A percentile compares a stretch with the other conserved stretches of the same genome.
Conservation (phyloP, 2,329 filamentous ascomycete genomes). For the Herpotrichia juniperi region DNA sequence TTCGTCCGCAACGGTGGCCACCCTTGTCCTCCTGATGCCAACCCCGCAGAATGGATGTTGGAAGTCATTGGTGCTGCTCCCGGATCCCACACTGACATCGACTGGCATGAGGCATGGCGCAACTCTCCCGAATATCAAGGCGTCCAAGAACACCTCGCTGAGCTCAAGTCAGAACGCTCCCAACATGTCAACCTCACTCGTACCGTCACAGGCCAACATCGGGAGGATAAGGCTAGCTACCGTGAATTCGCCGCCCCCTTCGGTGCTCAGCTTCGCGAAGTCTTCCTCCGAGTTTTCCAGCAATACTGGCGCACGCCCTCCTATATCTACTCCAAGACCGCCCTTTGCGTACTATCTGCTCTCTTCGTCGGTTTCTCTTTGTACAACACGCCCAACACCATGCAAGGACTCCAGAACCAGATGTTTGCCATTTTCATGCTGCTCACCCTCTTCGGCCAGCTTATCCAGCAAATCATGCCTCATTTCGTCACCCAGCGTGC, state of each 20-base stretch:
- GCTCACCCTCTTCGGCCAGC: conserved; percentile 77
- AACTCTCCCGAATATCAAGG: conserved; percentile 53
- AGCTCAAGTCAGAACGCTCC: conserved; percentile 49
- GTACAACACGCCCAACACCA: conserved; percentile 71
- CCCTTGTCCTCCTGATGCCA: conserved; percentile 70
- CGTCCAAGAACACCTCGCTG: conserved; percentile 53
- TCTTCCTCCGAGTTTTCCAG: conserved; percentile 78
- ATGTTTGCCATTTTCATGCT: conserved; percentile 88
- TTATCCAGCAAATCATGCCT: conserved; percentile 83
- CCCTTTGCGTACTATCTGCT: conserved; percentile 68
- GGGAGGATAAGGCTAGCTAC: conserved; percentile 62
- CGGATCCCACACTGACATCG: conserved; percentile 55
- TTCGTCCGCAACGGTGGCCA: conserved; percentile 75
- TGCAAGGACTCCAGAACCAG: conserved; percentile 83
- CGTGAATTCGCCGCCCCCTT: conserved; percentile 85
- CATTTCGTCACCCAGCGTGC: conserved; percentile 83
- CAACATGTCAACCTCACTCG: conserved; percentile 39
- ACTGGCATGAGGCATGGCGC: conserved; percentile 59
- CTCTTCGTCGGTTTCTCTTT: conserved; percentile 87
- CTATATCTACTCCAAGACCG: conserved; percentile 85
- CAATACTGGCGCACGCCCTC: conserved; percentile 91
- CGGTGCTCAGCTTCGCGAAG: conserved; percentile 67
- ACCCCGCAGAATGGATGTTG: conserved; percentile 84
- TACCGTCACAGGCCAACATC: conserved; percentile 48
- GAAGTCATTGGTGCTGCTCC: conserved; percentile 61